These are phyloP conservation scores for Blastomyces silverae DNA, from an alignment of 2,329 filamentous ascomycete genomes.

Conservation along the genomic window DNA sequence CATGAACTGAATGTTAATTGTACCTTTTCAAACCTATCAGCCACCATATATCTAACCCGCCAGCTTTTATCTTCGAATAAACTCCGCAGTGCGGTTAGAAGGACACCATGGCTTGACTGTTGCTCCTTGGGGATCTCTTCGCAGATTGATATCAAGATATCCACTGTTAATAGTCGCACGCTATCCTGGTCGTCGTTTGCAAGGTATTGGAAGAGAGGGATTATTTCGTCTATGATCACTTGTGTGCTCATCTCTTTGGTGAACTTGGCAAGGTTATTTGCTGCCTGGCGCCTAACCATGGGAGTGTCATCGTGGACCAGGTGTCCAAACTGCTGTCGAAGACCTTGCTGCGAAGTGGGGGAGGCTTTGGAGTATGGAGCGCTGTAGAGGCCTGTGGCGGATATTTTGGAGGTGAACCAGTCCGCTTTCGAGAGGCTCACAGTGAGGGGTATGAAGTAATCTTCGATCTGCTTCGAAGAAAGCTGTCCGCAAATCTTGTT, in stretches of 20 bases:
- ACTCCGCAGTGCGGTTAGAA: conserved; percentile 82
- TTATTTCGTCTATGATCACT: conserved; percentile 96
- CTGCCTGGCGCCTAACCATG: conserved; percentile 95
- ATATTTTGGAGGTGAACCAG: conserved; percentile 99
- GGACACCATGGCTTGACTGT: conserved; percentile 88
- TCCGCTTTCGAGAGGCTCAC: conserved; percentile 96
- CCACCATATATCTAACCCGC: conserved; percentile 98
- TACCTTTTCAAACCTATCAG: conserved; percentile 96
- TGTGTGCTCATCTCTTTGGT: conserved; percentile 91
- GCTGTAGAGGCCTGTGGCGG: conserved; percentile 90
- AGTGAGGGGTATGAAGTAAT: conserved; percentile 93
- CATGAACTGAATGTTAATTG: not conserved
- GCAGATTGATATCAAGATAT: conserved; percentile 91
- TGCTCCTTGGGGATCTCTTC: conserved; percentile 98
- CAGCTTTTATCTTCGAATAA: conserved; percentile 99
- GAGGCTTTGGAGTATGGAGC: conserved; percentile 89
- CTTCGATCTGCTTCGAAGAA: conserved; percentile 86
- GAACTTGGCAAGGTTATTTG: conserved; percentile 94
- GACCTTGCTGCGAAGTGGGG: conserved; percentile 76
- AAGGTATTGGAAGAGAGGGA: conserved; percentile 95
- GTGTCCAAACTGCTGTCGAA: conserved; percentile 84
- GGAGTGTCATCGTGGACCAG: conserved; percentile 97
- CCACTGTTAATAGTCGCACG: conserved; percentile 88
- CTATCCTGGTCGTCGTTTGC: conserved; percentile 97
- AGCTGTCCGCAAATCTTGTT: conserved; percentile 98